These are phyloP conservation scores for Cercospora berteroae DNA, from an alignment of 2,329 filamentous ascomycete genomes.

Conservation along the genomic window DNA sequence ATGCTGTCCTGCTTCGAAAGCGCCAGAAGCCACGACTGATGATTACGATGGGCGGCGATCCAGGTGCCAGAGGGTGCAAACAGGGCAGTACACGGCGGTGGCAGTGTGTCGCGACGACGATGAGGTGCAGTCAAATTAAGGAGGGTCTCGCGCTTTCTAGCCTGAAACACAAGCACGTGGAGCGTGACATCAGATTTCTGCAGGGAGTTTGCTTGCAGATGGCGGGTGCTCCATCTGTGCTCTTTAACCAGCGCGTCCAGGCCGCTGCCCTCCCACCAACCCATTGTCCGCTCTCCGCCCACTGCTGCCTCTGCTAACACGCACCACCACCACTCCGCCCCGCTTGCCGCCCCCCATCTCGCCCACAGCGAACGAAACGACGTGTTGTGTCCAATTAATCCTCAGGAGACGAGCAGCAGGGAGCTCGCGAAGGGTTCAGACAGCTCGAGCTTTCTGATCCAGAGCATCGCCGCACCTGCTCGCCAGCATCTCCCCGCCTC, in stretches of 20 bases:
- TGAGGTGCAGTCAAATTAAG: slow-evolving; percentile 4
- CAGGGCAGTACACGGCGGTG: not conserved
- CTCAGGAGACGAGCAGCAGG: not conserved
- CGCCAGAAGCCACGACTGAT: slow-evolving; percentile 17
- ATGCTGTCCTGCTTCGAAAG: slow-evolving; percentile 2
- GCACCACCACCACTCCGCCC: not conserved
- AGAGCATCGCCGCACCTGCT: not conserved
- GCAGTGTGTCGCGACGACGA: not conserved
- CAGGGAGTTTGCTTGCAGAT: not conserved
- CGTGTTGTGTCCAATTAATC: not conserved
- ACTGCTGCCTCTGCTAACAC: not conserved
- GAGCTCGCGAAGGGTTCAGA: not conserved
- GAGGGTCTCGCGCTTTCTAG: not conserved
- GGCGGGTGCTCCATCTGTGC: not conserved
- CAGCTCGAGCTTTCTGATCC: not conserved
- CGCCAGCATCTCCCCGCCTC: slow-evolving; percentile 3
- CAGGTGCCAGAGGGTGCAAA: not conserved
- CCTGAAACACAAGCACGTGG: slow-evolving; percentile 4
- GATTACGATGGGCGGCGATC: not conserved
- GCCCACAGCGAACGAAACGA: not conserved
- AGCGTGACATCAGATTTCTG: slow-evolving; percentile 1
- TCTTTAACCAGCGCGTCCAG: not conserved
- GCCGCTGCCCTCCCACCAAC: not conserved
- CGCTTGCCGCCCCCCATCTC: not conserved
- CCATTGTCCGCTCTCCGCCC: not conserved